phyloP scores from a whole-genome alignment of 2,329 filamentous ascomycete species.

The Colletotrichum sp. region DNA sequence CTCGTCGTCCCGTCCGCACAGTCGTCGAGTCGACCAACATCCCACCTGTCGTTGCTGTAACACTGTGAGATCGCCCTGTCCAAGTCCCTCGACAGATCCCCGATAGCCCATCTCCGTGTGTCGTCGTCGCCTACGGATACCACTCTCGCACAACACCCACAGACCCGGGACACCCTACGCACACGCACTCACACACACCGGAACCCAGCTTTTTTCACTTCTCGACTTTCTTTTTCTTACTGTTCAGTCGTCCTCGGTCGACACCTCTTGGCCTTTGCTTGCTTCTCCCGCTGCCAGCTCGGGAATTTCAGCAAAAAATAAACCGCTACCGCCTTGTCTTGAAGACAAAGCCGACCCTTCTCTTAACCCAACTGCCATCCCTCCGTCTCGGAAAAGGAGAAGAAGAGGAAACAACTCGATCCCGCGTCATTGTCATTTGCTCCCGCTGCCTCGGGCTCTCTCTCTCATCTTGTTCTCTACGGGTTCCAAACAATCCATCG shows the following conservation, averaged over 20 bases:
- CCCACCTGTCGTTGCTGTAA: neutral
- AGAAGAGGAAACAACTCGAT: neutral
- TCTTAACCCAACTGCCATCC: neutral
- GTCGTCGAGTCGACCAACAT: neutral
- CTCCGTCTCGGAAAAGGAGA: neutral
- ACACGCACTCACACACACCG: neutral
- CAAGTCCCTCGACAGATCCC: neutral
- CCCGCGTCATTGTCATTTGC: neutral
- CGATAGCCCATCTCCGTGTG: neutral
- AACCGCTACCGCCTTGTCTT: neutral
- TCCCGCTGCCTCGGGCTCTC: neutral
- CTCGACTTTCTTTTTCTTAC: slow-evolving; percentile 14
- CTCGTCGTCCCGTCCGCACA: neutral
- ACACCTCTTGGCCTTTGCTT: neutral
- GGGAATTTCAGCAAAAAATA: neutral
- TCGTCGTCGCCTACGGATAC: neutral
- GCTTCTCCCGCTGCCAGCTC: neutral
- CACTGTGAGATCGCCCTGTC: neutral
- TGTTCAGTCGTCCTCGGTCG: neutral
- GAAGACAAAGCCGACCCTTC: neutral
- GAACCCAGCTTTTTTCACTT: slow-evolving; percentile 1
- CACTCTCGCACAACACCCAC: neutral
- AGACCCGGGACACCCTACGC: neutral
- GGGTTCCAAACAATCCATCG: neutral
- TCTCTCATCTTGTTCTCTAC: neutral